Percentiles rank a stretch among this genome's conserved stretches.
phyloP scores from a whole-genome alignment of 257 asterid genomes.

The Solanum arcanum region DNA sequence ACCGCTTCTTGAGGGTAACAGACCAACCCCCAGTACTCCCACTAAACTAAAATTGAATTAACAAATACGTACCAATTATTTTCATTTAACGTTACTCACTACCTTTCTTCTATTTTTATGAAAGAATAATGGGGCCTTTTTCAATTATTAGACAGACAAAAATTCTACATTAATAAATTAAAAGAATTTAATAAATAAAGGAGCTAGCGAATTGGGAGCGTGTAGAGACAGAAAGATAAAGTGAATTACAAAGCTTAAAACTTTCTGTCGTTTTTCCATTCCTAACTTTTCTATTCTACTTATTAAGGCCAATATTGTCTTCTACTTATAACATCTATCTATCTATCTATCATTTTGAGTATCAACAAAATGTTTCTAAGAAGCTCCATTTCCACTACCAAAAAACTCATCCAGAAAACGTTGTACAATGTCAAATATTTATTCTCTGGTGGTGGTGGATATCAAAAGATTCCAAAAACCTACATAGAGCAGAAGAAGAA shows the following conservation, averaged over 20 bases:
- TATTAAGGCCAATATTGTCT: not conserved
- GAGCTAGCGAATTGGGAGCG: slow-evolving; percentile 7
- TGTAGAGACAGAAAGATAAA: slow-evolving; percentile 14
- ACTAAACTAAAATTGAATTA: slow-evolving; percentile 9
- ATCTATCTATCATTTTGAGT: not conserved
- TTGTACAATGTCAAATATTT: slow-evolving; percentile 16
- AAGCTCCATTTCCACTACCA: slow-evolving; percentile 19
- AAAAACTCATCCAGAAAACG: slow-evolving; percentile 21
- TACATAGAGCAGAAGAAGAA: slow-evolving; percentile 2
- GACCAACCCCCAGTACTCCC: slow-evolving; percentile 18
- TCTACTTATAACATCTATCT: too few species aligned
- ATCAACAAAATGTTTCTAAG: slow-evolving; percentile 11
- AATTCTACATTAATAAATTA: not conserved
- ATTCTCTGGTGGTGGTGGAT: slow-evolving; percentile 20
- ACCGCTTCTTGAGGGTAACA: slow-evolving; percentile 5
- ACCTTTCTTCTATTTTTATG: not conserved
- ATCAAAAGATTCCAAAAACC: slow-evolving; percentile 25
- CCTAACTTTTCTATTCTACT: not conserved
- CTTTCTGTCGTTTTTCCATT: not conserved
- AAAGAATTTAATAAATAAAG: not conserved
- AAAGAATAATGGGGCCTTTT: not conserved
- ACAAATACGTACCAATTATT: not conserved
- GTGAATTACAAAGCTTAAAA: not conserved
- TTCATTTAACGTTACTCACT: not conserved
- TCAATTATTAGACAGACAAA: not conserved